A percentile compares a stretch with the other conserved stretches of the same genome.
These are phyloP conservation scores for Rhodotorula paludigena DNA, from an alignment of 768 basidiomycete genomes.

Conservation along the genomic window DNA sequence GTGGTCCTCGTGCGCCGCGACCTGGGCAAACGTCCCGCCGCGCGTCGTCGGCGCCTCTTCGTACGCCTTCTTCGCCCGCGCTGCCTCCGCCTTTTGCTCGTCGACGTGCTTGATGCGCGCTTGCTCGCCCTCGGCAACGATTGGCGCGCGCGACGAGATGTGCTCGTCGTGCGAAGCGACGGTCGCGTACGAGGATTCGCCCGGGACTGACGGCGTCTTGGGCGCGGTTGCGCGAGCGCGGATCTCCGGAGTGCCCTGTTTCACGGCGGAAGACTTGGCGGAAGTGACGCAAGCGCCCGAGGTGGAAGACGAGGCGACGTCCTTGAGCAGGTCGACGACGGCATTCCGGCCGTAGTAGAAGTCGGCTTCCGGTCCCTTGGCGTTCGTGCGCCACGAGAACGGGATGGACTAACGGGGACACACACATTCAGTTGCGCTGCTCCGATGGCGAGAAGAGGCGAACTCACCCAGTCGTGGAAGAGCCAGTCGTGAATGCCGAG, in stretches of 20 bases:
- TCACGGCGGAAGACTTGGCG: neutral
- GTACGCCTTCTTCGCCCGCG: neutral
- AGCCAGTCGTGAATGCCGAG: constrained; percentile 17
- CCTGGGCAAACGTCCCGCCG: neutral
- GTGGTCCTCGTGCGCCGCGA: neutral
- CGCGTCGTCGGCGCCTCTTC: neutral
- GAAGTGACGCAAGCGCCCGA: neutral
- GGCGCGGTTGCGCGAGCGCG: neutral
- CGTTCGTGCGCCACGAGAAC: constrained; percentile 1
- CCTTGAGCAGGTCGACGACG: constrained; percentile 6
- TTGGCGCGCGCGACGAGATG: neutral
- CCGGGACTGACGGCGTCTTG: neutral
- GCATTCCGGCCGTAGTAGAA: constrained; percentile 13
- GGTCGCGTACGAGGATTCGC: neutral
- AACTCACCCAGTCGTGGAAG: neutral
- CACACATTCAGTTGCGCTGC: neutral
- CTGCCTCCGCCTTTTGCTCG: neutral
- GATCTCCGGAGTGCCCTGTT: neutral
- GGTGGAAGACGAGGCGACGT: neutral
- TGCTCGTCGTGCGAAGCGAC: neutral
- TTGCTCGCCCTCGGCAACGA: constrained; percentile 1
- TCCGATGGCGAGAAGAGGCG: neutral
- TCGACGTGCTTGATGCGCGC: neutral
- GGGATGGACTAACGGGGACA: neutral
- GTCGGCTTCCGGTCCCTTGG: constrained; percentile 5